Percentiles rank a stretch among this genome's conserved stretches.
Evolutionary conservation across 2,329 filamentous ascomycete genomes (phyloP).

Genomic region (Talaromyces sp.): DNA sequence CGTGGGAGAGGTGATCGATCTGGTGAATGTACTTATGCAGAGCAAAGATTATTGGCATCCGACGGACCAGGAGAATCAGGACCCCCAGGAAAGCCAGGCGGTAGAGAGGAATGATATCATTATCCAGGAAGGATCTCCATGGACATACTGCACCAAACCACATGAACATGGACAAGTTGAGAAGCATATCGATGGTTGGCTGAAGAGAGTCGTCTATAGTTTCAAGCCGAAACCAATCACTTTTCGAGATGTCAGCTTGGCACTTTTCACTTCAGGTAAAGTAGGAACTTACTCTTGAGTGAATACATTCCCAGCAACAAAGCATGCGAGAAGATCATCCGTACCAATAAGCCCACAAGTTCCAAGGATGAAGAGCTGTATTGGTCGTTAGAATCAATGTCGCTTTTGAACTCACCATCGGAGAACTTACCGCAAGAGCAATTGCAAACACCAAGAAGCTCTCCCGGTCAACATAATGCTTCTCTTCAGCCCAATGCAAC

Average conservation of each 20-base stretch:
- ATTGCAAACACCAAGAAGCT: constrained; percentile 88
- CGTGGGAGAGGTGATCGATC: constrained; percentile 73
- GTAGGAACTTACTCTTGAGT: constrained; percentile 70
- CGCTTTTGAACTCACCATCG: neutral
- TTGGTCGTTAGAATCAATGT: constrained; percentile 7
- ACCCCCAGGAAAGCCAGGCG: constrained; percentile 74
- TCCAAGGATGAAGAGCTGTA: constrained; percentile 75
- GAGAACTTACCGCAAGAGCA: constrained; percentile 68
- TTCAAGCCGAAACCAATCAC: constrained; percentile 87
- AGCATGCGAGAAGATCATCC: constrained; percentile 89
- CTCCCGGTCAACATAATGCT: constrained; percentile 80
- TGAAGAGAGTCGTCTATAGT: constrained; percentile 91
- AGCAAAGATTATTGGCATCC: constrained; percentile 74
- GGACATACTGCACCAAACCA: constrained; percentile 89
- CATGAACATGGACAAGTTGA: constrained; percentile 85
- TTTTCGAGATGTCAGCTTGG: constrained; percentile 27
- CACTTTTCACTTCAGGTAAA: neutral
- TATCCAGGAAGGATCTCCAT: constrained; percentile 71
- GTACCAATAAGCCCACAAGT: constrained; percentile 85
- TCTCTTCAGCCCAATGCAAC: constrained; percentile 81
- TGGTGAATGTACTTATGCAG: constrained; percentile 78
- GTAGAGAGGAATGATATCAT: constrained; percentile 70
- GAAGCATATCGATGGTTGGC: constrained; percentile 90
- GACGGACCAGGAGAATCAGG: constrained; percentile 73
- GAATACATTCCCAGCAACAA: constrained; percentile 87